Base-by-base conservation (phyloP, 371 early-diverging fungal species). In the Mortierella sp. region DNA sequence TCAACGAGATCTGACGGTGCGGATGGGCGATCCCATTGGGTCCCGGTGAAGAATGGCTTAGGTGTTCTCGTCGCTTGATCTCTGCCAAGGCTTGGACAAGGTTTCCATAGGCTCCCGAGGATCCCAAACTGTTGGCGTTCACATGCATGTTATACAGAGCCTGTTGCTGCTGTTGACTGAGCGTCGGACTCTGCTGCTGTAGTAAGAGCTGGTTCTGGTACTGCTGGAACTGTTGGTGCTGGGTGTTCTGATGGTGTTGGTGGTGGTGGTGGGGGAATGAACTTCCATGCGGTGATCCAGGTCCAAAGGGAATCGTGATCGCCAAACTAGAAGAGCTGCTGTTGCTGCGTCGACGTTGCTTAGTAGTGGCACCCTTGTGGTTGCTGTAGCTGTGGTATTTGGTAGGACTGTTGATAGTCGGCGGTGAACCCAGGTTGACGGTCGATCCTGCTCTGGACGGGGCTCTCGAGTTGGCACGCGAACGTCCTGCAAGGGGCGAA, bases 41-140 rank as follows among this genome's bases (percentile, higher is more conserved):
- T 4, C 37, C 58, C 13, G 58, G 16, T 19, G 70, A 31, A 13
- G 47, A 40, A 0, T 69, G 68, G n/a, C 11, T 50, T 65, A 50
- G 14, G 10, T 50, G 55, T 43, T 80, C 76, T 13, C 76, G 72
- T 13, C 53, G 71, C 63, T 72, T 75, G 70, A 80, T 80, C 53
- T 80, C 80, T 4, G 76, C 76, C n/a, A 80, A 43, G 0, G 76
- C 70, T 19, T 76, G 76, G 22, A 71, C 80, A 9, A 80, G 53
- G 44, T 80, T 80, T 26, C 80, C 80, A 45, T 80, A 80, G 1
- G 80, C 73, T 6, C 80, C 80, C 4, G 80, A 80, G 11, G 70
- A 53, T 1, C 80, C 80, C 41, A 80, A 76, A 80, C 73, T 73
- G 76, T 80, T 80, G 37, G 80, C 76, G 39, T 80, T 80, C 22